Evolutionary conservation across 805 yeast species (phyloP).

Genomic region (Kockiozyma suomiensis): DNA sequence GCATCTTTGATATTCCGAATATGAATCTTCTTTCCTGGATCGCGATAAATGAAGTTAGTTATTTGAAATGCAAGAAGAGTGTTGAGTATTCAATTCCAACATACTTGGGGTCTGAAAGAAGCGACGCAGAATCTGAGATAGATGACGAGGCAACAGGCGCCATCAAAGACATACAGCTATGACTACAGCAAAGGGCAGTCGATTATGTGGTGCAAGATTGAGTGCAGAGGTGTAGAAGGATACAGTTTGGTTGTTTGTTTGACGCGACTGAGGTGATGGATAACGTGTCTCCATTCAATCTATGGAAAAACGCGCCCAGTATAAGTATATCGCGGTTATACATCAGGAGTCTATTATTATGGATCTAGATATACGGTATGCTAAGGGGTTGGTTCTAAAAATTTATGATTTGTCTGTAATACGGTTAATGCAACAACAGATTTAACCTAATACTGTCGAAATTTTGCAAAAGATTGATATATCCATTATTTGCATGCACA

Average conservation of each 20-base stretch:
- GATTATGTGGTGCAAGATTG: no score
- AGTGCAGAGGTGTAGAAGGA: not conserved
- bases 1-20: slow-evolving; percentile 8
- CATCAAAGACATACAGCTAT: slow-evolving; percentile 13
- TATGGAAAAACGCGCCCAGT: slow-evolving; percentile 7
- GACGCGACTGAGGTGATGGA: not conserved
- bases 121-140: slow-evolving; percentile 2
- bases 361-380: no score
- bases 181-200: no score
- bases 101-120: slow-evolving; percentile 17
- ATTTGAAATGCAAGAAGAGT: no score
- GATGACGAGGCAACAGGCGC: slow-evolving; percentile 27
- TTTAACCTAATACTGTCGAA: no score
- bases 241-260: not conserved
- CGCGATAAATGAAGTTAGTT: not conserved
- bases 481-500: not conserved
- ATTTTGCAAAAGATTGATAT: no score
- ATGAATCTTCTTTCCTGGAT: slow-evolving; percentile 4
- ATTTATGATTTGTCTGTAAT: no score
- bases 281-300: not conserved
- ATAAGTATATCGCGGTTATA: not conserved
- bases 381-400: no score
- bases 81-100: not conserved
- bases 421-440: no score
- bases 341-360: no score